Percentiles rank a stretch among this genome's conserved stretches.
Conservation (phyloP, 1,284 basidiomycete genomes). For the Cutaneotrichosporon daszewskae region DNA sequence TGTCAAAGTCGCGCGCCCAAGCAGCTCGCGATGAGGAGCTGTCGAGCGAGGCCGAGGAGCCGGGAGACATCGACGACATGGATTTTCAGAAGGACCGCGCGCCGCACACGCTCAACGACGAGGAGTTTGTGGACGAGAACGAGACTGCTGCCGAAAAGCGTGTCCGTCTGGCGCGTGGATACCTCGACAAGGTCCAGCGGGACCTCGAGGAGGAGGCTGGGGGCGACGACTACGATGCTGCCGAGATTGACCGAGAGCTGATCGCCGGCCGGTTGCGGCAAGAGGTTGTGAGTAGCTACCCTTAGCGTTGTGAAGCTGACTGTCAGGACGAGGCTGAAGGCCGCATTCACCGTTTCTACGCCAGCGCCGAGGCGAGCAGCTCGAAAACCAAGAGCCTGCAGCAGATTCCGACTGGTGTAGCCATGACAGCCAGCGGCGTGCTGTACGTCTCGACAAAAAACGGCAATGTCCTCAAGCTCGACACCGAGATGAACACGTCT, state of each 20-base stretch:
- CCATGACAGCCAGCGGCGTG: constrained; percentile 7
- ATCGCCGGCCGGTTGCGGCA: constrained; percentile 83
- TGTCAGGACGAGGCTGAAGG: constrained; percentile 44
- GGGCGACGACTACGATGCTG: constrained; percentile 85
- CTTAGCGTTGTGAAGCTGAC: not conserved
- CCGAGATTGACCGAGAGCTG: constrained; percentile 84
- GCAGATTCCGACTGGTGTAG: constrained; percentile 11
- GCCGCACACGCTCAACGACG: constrained; percentile 60
- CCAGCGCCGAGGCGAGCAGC: not conserved
- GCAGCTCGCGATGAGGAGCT: constrained; percentile 60
- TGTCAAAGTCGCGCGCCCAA: constrained; percentile 6
- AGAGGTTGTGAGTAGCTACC: constrained; percentile 64
- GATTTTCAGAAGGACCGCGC: constrained; percentile 56
- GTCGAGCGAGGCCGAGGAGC: constrained; percentile 54
- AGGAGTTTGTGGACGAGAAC: constrained; percentile 58
- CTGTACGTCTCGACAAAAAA: constrained; percentile 68
- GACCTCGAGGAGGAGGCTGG: constrained; percentile 54
- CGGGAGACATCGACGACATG: constrained; percentile 62
- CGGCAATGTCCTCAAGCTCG: constrained; percentile 73
- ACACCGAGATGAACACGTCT: constrained; percentile 19
- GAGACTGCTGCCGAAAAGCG: constrained; percentile 95
- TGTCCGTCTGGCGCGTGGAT: constrained; percentile 80
- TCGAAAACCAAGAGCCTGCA: constrained; percentile 10
- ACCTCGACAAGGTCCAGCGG: constrained; percentile 73
- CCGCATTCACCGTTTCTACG: constrained; percentile 52